Base-by-base conservation (phyloP, 2,329 filamentous ascomycete species). In the Diaporthe citriasiana region DNA sequence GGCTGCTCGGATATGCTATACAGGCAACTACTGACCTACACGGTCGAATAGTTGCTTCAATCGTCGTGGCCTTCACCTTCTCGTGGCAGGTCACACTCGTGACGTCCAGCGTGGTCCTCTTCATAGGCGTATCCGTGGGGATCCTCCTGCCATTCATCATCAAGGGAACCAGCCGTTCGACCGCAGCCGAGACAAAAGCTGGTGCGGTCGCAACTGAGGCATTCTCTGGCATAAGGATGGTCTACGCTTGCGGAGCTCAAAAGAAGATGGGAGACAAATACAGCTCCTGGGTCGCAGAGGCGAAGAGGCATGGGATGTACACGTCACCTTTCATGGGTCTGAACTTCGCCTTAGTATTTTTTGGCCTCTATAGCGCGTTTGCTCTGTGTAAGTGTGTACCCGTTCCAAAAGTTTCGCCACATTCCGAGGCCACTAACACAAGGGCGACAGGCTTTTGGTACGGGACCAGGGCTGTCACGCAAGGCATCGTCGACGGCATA, bases 221-320 rank as follows among this genome's bases (percentile, higher is more conserved):
- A 3, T 86, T 93, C 76, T 83, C 86, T 0, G 88, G 87, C 66
- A 89, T 92, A 47, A 85, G 90, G 9, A 93, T 92, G 85, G 85
- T 93, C 45, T 85, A 88, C 50, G 91, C 91, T 0, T 92, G 90
- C 77, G 90, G 90, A 47, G 91, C 91, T 17, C 89, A 92, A 79
- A 79, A 82, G 19, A 86, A 88, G 8, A 86, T 92, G 72, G 82
- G 85, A 0, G 81, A 84, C 63, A 89, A 87, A 45, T 92, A 91
- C 78, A 81, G 85, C 19, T 82, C 83, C 7, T 91, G 88, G 84
- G 87, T 90, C 27, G 83, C 87, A n/a, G 86, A 89, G 71, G 87
- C 89, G 1, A 87, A 84, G 73, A 83, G 82, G 70, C 85, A 88
- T 72, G 88, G 87, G 1, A 82, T 87, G 56, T 83, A 80, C 59